Conservation (phyloP, 257 asterid species). For the Petunia secreta region DNA sequence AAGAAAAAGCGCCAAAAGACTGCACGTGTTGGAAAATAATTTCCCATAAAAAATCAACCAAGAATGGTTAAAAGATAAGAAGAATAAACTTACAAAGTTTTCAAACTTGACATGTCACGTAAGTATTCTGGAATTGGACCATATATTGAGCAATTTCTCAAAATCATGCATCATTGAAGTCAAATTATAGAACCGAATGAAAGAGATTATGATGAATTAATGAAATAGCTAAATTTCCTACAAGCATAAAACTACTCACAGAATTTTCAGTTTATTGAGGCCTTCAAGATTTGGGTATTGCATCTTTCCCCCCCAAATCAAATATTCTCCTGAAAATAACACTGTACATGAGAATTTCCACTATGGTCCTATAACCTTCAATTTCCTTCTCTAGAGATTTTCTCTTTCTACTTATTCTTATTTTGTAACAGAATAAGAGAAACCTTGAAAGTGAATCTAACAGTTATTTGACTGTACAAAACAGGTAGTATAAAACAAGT, state of each 20-base stretch:
- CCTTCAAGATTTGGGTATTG: constrained; percentile 59
- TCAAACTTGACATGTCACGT: constrained; percentile 34
- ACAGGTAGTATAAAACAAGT: background rate
- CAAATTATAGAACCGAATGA: constrained; percentile 22
- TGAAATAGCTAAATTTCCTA: background rate
- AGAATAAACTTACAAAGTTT: constrained; percentile 57
- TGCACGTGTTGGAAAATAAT: background rate
- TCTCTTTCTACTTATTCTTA: background rate
- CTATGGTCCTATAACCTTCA: background rate
- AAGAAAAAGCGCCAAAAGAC: background rate
- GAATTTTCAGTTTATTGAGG: constrained; percentile 26
- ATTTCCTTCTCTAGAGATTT: constrained; percentile 6
- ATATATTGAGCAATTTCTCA: constrained; percentile 75
- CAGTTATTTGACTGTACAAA: background rate
- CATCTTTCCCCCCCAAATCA: constrained; percentile 57
- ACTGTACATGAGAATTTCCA: constrained; percentile 14
- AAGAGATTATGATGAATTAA: background rate
- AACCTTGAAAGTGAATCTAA: constrained; percentile 14
- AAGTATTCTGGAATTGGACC: constrained; percentile 66
- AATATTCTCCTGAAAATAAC: constrained; percentile 67
- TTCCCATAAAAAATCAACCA: background rate
- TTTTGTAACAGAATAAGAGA: background rate
- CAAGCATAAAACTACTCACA: constrained; percentile 55
- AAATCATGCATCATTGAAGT: constrained; percentile 54
- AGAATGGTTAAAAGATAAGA: background rate